phyloP scores from a whole-genome alignment of 768 basidiomycete genomes.

The Naganishia kalamii region DNA sequence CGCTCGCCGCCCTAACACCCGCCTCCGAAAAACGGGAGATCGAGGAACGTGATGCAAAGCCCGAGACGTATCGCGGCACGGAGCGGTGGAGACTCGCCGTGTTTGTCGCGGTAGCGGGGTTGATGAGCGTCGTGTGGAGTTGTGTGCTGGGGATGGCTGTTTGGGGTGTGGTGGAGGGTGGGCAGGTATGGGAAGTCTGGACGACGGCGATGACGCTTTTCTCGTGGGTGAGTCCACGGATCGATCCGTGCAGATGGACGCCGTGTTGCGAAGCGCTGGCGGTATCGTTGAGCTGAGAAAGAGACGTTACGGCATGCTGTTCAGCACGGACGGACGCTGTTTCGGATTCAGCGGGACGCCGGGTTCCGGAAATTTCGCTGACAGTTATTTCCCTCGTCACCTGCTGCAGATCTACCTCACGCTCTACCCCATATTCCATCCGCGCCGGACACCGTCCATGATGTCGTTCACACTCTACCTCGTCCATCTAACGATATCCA shows the following conservation, averaged over 20 bases:
- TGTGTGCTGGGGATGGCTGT: conserved; percentile 28
- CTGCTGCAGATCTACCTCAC: conserved; percentile 28
- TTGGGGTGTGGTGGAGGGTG: conserved; percentile 9
- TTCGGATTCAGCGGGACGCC: too few relatives aligned
- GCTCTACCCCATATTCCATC: conserved; percentile 27
- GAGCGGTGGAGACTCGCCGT: conserved; percentile 31
- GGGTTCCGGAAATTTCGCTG: too few relatives aligned
- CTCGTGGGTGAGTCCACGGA: conserved; percentile 44
- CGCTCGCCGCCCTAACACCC: conserved; percentile 31
- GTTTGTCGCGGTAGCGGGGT: conserved; percentile 27
- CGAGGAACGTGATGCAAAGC: conserved; percentile 17
- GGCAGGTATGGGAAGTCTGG: conserved; percentile 23
- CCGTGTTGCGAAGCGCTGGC: too few relatives aligned
- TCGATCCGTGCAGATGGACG: too few relatives aligned
- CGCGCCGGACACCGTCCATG: conserved; percentile 36
- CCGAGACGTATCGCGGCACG: conserved; percentile 16
- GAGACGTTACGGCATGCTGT: too few relatives aligned
- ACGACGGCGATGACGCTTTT: conserved; percentile 30
- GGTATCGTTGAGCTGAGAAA: too few relatives aligned
- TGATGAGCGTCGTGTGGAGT: conserved; percentile 31
- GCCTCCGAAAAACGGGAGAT: conserved; percentile 12
- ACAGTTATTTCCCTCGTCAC: background rate
- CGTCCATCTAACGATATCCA: conserved; percentile 26
- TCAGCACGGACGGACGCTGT: too few relatives aligned
- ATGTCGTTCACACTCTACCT: conserved; percentile 27